Evolutionary conservation across 495 filamentous ascomycete species (phyloP), one percentile per base, ranked within the genome.

Genomic region (Clohesyomyces aquaticus): DNA sequence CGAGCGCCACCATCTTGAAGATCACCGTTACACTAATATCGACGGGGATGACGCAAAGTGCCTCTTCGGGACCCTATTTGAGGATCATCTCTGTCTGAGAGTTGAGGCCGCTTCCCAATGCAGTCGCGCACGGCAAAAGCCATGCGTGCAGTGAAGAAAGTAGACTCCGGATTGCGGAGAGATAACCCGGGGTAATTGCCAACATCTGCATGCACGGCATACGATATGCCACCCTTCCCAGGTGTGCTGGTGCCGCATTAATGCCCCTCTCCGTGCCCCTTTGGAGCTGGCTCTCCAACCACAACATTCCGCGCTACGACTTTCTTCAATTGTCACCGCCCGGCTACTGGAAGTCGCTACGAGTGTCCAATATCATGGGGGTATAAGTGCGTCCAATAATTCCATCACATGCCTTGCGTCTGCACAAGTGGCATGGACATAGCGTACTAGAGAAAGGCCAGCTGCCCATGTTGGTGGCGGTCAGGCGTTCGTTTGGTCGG

Each of bases 121-220:
- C 50, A 53, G 47, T 50, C 6, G 19, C n/a, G n/a, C n/a, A 21
- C 45, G 42, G 54, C 2, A 56, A 41, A 56, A 51, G 29, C 43
- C 26, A 45, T 16, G 4, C 48, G 19, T 52, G 16, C 16, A 25
- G 51, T 21, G 38, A 28, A 14, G 26, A 54, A 42, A 41, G 32
- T 26, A 32, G 51, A 32, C 32, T n/a, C n/a, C 14, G 23, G 48
- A 55, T 43, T 61, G 63, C 57, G 63, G 63, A 66, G 63, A 66
- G 43, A 38, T 43, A 56, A 22, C 41, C 11, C 12, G 41, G 46
- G 53, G 22, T 45, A 51, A 46, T 55, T 28, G 55, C 62, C 48
- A 42, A 59, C n/a, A 59, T 47, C 55, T 53, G 55, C 63, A 66
- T 66, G 63, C 63, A 61, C 47, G 23, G 57, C 57, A 65, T 65